Conservation (phyloP, 106 monocot species). For the Dendrobium chrysotoxum region DNA sequence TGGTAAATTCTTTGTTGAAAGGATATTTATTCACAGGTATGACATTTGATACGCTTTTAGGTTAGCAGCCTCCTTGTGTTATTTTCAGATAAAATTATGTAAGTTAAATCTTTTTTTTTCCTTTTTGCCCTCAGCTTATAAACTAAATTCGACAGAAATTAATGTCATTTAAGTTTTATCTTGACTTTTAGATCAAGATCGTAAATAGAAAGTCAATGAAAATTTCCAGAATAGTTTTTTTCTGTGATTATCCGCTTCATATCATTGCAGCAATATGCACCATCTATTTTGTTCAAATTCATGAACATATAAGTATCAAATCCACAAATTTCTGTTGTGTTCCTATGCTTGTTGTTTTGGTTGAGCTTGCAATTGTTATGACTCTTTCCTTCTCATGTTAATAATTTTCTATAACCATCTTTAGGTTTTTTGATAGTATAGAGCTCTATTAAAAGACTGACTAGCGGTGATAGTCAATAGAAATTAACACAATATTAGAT, state of each 20-base stretch:
- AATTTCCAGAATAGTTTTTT: too few relatives aligned
- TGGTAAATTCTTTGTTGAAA: neutral
- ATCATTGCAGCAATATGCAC: neutral
- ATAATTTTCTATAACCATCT: too few relatives aligned
- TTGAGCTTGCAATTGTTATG: neutral
- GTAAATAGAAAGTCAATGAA: too few relatives aligned
- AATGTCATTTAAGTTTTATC: too few relatives aligned
- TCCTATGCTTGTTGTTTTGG: neutral
- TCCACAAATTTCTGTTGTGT: neutral
- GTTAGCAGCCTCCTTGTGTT: neutral
- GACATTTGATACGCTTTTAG: neutral
- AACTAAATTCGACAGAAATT: neutral
- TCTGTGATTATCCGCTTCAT: neutral
- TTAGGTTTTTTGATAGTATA: too few relatives aligned
- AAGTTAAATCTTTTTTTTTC: neutral
- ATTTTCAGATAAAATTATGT: neutral
- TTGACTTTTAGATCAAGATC: too few relatives aligned
- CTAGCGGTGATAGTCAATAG: too few relatives aligned
- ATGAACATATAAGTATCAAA: neutral
- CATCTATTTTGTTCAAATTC: neutral
- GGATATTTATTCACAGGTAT: neutral
- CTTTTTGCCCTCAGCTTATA: neutral
- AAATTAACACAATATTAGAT: too few relatives aligned
- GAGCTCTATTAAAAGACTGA: too few relatives aligned
- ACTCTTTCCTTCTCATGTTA: too few relatives aligned